Evolutionary conservation across 2,329 filamentous ascomycete species (phyloP), one percentile per base, ranked within the genome.

Genomic region (Cordyceps javanica): DNA sequence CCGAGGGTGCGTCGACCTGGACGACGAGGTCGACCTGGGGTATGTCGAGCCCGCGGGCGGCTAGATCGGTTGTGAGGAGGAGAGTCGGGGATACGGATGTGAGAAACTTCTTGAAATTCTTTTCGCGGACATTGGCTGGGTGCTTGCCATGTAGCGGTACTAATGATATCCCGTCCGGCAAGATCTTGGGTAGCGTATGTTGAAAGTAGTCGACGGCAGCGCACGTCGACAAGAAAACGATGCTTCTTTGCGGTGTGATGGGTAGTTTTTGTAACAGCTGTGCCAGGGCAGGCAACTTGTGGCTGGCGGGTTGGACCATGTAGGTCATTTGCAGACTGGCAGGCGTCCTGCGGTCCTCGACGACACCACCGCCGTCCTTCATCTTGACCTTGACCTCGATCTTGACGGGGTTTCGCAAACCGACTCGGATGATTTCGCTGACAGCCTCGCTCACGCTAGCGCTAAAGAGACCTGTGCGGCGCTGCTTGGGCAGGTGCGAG

Each of bases 381-480:
- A 85, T 68, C 72, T 92, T 94, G 55, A 99, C 94, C 66, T 93
- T 94, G 53, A 97, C 94, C 11, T 90, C 88, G 60, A 99, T 91
- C 68, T 95, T 95, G 66, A 97, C 92, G 0, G 94, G 94, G 71
- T 99, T 97, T 38, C 94, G 82, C 62, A 97, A 76, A 21, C 94
- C 94, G 8, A 97, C 91, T 36, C 92, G 83, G 54, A 99, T 91
- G 56, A 99, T 88, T 69, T 97, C 90, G 61, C 92, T 87, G 1
- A 99, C 90, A 2, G 94, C 94, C 68, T 97, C 94, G 65, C 89
- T 94, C n/a, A 99, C 89, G 66, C 89, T 95, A 13, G 94, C 94
- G 67, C 91, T 96, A 73, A 97, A 99, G 0, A 99, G 76, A 0
- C 94, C 94, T 0, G 94, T 99, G 50, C 94, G 82, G 53, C 94